These are phyloP conservation scores for Thyridium curvatum DNA, from an alignment of 2,329 filamentous ascomycete species.

Conservation along the genomic window DNA sequence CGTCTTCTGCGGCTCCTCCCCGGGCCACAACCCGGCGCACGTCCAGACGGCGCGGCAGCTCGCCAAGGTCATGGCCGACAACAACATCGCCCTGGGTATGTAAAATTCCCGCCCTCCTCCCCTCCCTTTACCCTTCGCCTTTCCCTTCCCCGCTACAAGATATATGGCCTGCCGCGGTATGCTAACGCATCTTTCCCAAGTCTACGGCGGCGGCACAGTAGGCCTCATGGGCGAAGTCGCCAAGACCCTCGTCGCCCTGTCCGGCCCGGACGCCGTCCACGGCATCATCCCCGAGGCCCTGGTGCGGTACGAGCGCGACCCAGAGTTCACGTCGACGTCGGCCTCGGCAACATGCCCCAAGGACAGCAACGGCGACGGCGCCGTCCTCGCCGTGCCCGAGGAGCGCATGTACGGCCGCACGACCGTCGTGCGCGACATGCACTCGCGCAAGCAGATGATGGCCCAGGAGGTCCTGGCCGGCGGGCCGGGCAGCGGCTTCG, in stretches of 20 bases:
- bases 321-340: slow-evolving; percentile 37
- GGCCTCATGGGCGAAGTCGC: slow-evolving; percentile 95
- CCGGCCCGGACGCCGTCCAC: slow-evolving; percentile 76
- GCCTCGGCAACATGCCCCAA: slow-evolving; percentile 26
- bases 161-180: too few relatives aligned
- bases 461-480: slow-evolving; percentile 77
- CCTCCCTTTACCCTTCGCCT: too few relatives aligned
- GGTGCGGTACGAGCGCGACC: slow-evolving; percentile 68
- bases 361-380: slow-evolving; percentile 19
- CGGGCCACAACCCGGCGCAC: slow-evolving; percentile 68
- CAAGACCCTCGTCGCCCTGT: slow-evolving; percentile 74
- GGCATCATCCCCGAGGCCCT: slow-evolving; percentile 89
- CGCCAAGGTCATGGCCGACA: slow-evolving; percentile 64
- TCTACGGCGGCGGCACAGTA: slow-evolving; percentile 92
- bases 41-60: slow-evolving; percentile 72
- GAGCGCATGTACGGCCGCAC: slow-evolving; percentile 69
- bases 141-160: too few relatives aligned
- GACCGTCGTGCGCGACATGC: slow-evolving; percentile 91
- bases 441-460: slow-evolving; percentile 93
- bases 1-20: slow-evolving; percentile 86
- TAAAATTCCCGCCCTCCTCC: slow-evolving; percentile 7
- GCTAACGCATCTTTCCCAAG: slow-evolving; percentile 29
- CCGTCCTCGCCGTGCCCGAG: slow-evolving; percentile 50
- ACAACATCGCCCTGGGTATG: slow-evolving; percentile 69
- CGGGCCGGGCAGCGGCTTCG: slow-evolving; percentile 79